Percentiles rank a stretch among this genome's conserved stretches.
phyloP scores from a whole-genome alignment of 306 rosid genomes.

The barrel medic (Medicago truncatula) region DNA sequence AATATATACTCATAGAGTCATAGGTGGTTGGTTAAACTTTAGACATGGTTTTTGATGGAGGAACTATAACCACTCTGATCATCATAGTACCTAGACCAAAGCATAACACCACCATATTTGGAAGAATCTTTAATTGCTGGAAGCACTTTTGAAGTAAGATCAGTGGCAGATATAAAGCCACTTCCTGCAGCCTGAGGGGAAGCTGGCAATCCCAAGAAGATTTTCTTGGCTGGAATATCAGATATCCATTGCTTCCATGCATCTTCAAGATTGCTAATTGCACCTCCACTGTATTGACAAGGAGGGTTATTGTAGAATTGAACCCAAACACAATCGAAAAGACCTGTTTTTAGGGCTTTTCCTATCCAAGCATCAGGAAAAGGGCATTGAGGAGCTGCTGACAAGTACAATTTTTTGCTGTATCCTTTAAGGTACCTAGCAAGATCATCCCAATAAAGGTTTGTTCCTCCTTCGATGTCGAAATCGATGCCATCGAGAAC shows the following conservation, averaged over 20 bases:
- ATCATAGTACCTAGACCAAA: slow-evolving; percentile 54
- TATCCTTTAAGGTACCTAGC: slow-evolving; percentile 48
- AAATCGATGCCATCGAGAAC: slow-evolving; percentile 55
- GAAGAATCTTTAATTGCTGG: slow-evolving; percentile 48
- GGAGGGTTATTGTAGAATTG: slow-evolving; percentile 56
- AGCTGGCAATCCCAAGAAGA: slow-evolving; percentile 53
- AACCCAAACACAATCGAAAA: slow-evolving; percentile 50
- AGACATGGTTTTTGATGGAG: slow-evolving; percentile 46
- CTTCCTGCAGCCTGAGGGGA: slow-evolving; percentile 48
- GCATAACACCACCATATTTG: slow-evolving; percentile 52
- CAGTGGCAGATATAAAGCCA: slow-evolving; percentile 45
- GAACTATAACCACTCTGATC: slow-evolving; percentile 45
- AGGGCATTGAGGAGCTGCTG: slow-evolving; percentile 54
- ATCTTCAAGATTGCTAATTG: slow-evolving; percentile 41
- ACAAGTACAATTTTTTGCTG: slow-evolving; percentile 36
- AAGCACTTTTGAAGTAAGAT: slow-evolving; percentile 52
- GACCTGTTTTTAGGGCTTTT: slow-evolving; percentile 49
- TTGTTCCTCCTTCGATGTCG: slow-evolving; percentile 50
- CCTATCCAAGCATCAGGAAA: slow-evolving; percentile 54
- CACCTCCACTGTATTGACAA: slow-evolving; percentile 41
- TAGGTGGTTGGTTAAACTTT: not conserved
- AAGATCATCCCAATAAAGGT: slow-evolving; percentile 43
- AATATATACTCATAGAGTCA: not conserved
- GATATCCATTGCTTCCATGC: slow-evolving; percentile 53
- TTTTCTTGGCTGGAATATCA: slow-evolving; percentile 43